A percentile compares a stretch with the other conserved stretches of the same genome.
These are phyloP conservation scores for Huntiella omanensis DNA, from an alignment of 2,329 filamentous ascomycete genomes.

Conservation along the genomic window DNA sequence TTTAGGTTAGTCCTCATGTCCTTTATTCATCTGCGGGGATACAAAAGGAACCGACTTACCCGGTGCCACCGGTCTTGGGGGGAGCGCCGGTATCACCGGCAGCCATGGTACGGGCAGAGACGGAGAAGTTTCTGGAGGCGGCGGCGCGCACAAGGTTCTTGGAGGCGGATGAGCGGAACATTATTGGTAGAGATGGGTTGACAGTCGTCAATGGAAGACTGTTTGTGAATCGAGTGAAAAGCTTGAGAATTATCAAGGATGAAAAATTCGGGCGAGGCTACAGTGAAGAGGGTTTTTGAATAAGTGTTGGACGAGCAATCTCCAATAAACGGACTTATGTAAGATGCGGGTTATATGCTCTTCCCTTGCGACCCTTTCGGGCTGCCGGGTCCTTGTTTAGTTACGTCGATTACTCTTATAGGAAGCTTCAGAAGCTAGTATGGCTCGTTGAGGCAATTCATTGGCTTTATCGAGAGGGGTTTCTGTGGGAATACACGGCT, in stretches of 20 bases:
- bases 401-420: too few species aligned
- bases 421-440: too few species aligned
- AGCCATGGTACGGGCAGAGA: conserved; percentile 41
- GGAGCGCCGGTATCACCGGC: conserved; percentile 52
- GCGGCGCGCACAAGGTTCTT: conserved; percentile 32
- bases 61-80: conserved; percentile 31
- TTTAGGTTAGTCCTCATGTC: background rate
- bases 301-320: too few species aligned
- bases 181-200: conserved; percentile 19
- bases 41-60: conserved; percentile 23
- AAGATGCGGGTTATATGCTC: too few species aligned
- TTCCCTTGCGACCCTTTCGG: too few species aligned
- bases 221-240: background rate
- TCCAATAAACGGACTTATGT: too few species aligned
- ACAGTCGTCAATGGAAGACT: background rate
- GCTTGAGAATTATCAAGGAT: background rate
- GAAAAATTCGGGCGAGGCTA: too few species aligned
- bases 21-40: background rate
- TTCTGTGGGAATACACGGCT: too few species aligned
- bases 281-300: too few species aligned
- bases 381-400: too few species aligned
- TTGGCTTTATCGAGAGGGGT: too few species aligned
- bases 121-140: conserved; percentile 37
- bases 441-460: too few species aligned
- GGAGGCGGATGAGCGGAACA: conserved; percentile 48